Evolutionary conservation across 192 early-diverging fungal species (phyloP), one percentile per base, ranked within the genome.

Genomic region (Coemansia sp.): DNA sequence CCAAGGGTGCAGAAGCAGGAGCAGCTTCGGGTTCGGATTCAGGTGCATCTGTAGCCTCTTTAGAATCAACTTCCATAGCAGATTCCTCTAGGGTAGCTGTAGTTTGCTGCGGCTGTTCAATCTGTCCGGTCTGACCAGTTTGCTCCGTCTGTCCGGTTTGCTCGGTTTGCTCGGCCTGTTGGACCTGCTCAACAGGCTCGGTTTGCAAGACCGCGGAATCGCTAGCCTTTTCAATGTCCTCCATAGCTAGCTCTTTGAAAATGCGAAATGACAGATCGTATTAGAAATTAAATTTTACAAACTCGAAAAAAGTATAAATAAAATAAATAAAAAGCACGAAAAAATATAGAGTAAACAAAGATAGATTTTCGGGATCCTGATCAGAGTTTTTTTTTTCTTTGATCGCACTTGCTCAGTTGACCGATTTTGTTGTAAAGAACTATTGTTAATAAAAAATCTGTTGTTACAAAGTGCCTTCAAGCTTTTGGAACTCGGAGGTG

Each of bases 401-500:
- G n/a, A n/a, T n/a, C n/a, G n/a, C n/a, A n/a, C n/a, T n/a, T n/a
- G n/a, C n/a, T n/a, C n/a, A n/a, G n/a, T n/a, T n/a, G n/a, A n/a
- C n/a, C n/a, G n/a, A n/a, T n/a, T n/a, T n/a, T n/a, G n/a, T n/a
- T n/a, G n/a, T n/a, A n/a, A n/a, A n/a, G n/a, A n/a, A n/a, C n/a
- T n/a, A 45, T 45, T 45, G 3, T 3, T 16, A 45, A 63, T 14
- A 5, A 49, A 8, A 25, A 5, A 16, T 38, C 10, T 18, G 0
- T 29, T 17, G 33, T 34, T 63, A 69, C 49, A 69, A 29, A 2
- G 68, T 18, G 7, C 20, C 31, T 56, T 81, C 73, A 0, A 45
- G 48, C 31, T 75, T 69, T 38, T 50, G 56, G 48, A 75, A 81
- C 56, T 72, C 73, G 12, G 69, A 45, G 0, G 78, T 10, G 61